Conservation (phyloP, 2,329 filamentous ascomycete genomes). For the Sporothrix globosa region DNA sequence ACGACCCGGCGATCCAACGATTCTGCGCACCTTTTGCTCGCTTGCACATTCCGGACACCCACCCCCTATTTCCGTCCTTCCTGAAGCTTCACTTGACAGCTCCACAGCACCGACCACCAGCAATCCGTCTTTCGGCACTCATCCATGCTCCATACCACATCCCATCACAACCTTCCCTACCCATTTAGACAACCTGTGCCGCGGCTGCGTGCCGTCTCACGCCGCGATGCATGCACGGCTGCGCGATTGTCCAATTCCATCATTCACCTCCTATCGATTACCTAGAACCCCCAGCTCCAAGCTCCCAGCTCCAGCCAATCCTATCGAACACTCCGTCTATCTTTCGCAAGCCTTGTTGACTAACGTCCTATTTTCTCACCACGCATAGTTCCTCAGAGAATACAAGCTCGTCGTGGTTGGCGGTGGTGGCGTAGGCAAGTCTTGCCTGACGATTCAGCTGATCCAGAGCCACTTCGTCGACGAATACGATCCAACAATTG, state of each 20-base stretch:
- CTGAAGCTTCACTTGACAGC: background rate
- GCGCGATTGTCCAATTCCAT: background rate
- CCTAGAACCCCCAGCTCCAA: background rate
- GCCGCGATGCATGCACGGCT: slow-evolving; percentile 22
- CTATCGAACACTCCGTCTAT: background rate
- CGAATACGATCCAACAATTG: slow-evolving; percentile 98
- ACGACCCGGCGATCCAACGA: background rate
- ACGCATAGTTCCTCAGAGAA: slow-evolving; percentile 75
- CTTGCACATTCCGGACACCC: background rate
- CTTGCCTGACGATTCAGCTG: slow-evolving; percentile 96
- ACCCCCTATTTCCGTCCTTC: background rate
- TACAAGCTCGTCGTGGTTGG: slow-evolving; percentile 97
- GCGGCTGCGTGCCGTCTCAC: slow-evolving; percentile 24
- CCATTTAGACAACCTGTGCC: background rate
- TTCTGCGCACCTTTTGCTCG: background rate
- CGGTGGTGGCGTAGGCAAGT: slow-evolving; percentile 98
- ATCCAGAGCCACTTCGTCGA: slow-evolving; percentile 97
- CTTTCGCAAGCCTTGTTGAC: slow-evolving; percentile 13
- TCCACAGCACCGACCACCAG: background rate
- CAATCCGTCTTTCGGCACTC: background rate
- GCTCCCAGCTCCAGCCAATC: slow-evolving; percentile 2
- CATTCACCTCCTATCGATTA: background rate
- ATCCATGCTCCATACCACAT: background rate
- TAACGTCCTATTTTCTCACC: background rate
- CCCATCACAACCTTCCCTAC: background rate